Base-by-base conservation (phyloP, 805 yeast species). In the Spathaspora hagerdaliae region DNA sequence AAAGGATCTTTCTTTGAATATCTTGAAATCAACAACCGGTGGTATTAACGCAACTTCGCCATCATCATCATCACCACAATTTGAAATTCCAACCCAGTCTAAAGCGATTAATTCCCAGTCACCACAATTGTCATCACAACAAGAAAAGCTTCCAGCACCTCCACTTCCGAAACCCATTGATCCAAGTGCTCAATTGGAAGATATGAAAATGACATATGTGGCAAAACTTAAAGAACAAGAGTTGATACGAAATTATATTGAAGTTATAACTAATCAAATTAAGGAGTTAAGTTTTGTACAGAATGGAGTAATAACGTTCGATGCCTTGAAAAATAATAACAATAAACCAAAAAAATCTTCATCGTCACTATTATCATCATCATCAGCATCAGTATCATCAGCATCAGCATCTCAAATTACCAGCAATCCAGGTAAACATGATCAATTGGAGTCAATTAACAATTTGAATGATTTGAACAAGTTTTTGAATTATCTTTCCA, bases 261-360 rank as follows among this genome's bases (percentile, higher is more conserved):
- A 71, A 27, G 66, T 69, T 8, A 60, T 71, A 26, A 61, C 64
- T 41, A 69, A 67, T 47, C 76, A 71, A 51, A 71, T 71, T 46
- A 69, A 70, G 46, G 75, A 71, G 48, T 59, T 71, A 31, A 61
- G 58, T 39, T 70, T 71, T 51, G 73, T 71, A 5, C 72, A 69
- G 50, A 70, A 65, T 48, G 76, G 76, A 5, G 73, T 69, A 35
- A 70, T 71, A 41, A 65, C 75, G 0, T 59, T 67, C 43, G 75
- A 71, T 52, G 74, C 74, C 2, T 54, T 71, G 34, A 62, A 60
- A 41, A 53, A 59, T 15, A 29, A 29, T 29, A 51, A 54, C 24
- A 42, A 27, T 27, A 39, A 40, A 11, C 36, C 39, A 4, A 24
- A 13, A 31, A 27, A 15, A 10, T 35, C 41, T 6, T 26, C 36